Evolutionary conservation across 2,329 filamentous ascomycete genomes (phyloP).

Genomic region (Dryadomyces sulphureus): DNA sequence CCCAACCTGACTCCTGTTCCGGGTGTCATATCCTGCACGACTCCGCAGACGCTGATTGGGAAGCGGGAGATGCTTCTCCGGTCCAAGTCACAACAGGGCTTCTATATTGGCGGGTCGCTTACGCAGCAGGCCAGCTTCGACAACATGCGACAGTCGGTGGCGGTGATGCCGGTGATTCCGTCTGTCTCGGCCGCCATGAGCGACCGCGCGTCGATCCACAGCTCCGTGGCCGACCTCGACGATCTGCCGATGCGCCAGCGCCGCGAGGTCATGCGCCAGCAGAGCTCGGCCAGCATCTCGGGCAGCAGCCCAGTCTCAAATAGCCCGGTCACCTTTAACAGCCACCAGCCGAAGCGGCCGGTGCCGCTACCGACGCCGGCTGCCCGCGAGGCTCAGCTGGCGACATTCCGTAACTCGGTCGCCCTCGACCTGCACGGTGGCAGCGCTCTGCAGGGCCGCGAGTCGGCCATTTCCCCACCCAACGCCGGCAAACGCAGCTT

Average conservation of each 20-base stretch:
- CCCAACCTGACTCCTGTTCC: conserved; percentile 14
- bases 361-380: conserved; percentile 24
- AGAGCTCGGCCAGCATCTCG: conserved; percentile 22
- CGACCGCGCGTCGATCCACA: conserved; percentile 3
- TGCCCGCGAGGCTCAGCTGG: conserved; percentile 43
- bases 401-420: conserved; percentile 52
- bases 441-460: conserved; percentile 7
- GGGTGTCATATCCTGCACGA: conserved; percentile 34
- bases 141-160: neutral
- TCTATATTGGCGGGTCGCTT: conserved; percentile 15
- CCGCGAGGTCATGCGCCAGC: conserved; percentile 43
- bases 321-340: conserved; percentile 30
- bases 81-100: conserved; percentile 30
- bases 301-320: conserved; percentile 8
- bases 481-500: neutral
- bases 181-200: conserved; percentile 3
- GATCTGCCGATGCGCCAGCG: conserved; percentile 60
- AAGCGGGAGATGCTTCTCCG: conserved; percentile 39
- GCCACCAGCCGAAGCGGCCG: conserved; percentile 36
- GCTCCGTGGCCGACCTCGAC: conserved; percentile 34
- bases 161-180: conserved; percentile 18
- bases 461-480: neutral
- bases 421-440: conserved; percentile 41
- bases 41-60: conserved; percentile 39
- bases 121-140: neutral